Conservation (phyloP, 371 early-diverging fungal genomes). For the Lichtheimia ramosa region DNA sequence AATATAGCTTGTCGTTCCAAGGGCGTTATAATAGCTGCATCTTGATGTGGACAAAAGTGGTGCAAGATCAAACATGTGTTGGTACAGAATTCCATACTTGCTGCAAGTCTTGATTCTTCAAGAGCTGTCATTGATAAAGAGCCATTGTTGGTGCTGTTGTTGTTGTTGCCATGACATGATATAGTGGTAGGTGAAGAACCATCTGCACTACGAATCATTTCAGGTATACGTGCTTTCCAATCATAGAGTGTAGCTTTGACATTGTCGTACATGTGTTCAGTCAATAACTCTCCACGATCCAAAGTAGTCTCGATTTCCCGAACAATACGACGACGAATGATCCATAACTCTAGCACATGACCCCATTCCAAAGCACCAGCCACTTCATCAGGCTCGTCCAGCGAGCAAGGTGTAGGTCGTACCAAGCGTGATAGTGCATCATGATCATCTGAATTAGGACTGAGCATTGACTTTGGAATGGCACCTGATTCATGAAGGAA, state of each 20-base stretch:
- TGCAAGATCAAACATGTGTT: constrained; percentile 21
- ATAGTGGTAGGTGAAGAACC: too few relatives aligned
- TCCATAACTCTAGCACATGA: constrained; percentile 28
- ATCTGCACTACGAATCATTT: background rate
- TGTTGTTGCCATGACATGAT: too few relatives aligned
- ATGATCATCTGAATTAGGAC: constrained; percentile 27
- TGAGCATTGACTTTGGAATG: constrained; percentile 22
- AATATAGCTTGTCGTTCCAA: constrained; percentile 20
- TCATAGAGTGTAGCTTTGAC: constrained; percentile 7
- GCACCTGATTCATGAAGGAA: constrained; percentile 27
- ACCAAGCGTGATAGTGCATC: constrained; percentile 15
- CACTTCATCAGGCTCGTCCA: constrained; percentile 25
- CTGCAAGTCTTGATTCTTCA: background rate
- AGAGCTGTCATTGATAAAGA: too few relatives aligned
- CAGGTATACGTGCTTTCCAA: constrained; percentile 10
- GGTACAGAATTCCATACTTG: constrained; percentile 29
- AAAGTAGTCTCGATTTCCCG: constrained; percentile 15
- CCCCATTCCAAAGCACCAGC: constrained; percentile 24
- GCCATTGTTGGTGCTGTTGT: too few relatives aligned
- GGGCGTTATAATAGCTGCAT: constrained; percentile 5
- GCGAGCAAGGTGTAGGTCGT: constrained; percentile 24
- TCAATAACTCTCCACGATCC: constrained; percentile 9
- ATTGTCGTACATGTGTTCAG: constrained; percentile 12
- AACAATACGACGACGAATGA: constrained; percentile 21
- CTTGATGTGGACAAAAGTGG: constrained; percentile 11